Percentiles rank a stretch among this genome's conserved stretches.
Conservation (phyloP, 208 protist species). For the Leishmania major region DNA sequence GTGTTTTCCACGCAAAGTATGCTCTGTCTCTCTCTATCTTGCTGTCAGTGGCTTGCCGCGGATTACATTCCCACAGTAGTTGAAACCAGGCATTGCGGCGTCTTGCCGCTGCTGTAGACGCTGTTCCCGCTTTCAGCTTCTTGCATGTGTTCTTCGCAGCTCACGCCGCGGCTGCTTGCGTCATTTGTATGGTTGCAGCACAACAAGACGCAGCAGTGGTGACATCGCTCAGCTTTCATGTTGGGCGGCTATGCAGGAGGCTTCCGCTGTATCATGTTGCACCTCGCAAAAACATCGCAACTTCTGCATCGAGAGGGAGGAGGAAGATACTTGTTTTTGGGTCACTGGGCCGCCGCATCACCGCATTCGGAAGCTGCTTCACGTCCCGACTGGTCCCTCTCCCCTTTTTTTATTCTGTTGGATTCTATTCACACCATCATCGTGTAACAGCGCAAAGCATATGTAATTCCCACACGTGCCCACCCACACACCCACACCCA, state of each 20-base stretch:
- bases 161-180: neutral
- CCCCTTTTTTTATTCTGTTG: neutral
- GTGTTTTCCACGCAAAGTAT: neutral
- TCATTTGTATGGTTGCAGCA: neutral
- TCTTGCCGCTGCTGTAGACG: neutral
- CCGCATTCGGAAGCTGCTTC: neutral
- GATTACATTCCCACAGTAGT: neutral
- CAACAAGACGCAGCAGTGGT: neutral
- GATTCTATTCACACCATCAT: neutral
- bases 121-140: neutral
- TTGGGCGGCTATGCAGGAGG: neutral
- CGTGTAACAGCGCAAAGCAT: neutral
- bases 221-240: neutral
- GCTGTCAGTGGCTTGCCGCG: neutral
- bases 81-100: neutral
- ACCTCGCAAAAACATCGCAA: neutral
- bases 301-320: neutral
- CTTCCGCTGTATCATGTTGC: neutral
- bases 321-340: neutral
- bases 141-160: neutral
- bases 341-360: neutral
- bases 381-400: neutral
- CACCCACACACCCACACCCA: neutral
- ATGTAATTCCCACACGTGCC: neutral
- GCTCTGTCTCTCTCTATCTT: neutral